A percentile compares a stretch with the other conserved stretches of the same genome.
Evolutionary conservation across 352 stramenopile genomes (phyloP).

Genomic region (Pythium monospermum): DNA sequence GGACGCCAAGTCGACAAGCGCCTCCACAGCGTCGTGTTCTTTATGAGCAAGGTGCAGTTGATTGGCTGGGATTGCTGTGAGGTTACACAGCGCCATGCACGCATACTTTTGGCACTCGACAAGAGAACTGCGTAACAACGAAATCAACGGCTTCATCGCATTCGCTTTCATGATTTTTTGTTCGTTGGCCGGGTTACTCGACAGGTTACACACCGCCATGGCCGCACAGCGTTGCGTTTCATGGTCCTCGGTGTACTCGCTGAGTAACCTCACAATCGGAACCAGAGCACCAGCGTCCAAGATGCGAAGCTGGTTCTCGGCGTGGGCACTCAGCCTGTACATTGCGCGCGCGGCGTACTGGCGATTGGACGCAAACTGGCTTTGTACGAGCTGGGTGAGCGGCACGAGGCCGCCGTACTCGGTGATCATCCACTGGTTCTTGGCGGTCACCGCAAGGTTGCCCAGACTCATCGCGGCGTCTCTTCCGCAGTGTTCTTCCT

Average conservation of each 20-base stretch:
- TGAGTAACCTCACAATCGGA: slow-evolving; percentile 66
- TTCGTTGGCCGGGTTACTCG: slow-evolving; percentile 66
- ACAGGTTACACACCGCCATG: slow-evolving; percentile 87
- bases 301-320: slow-evolving; percentile 86
- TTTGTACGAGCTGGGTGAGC: slow-evolving; percentile 76
- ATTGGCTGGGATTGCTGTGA: slow-evolving; percentile 89
- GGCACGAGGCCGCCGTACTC: slow-evolving; percentile 80
- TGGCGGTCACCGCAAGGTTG: slow-evolving; percentile 89
- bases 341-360: slow-evolving; percentile 85
- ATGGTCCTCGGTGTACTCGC: slow-evolving; percentile 29
- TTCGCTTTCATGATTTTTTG: slow-evolving; percentile 75
- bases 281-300: slow-evolving; percentile 78
- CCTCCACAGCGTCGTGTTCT: slow-evolving; percentile 58
- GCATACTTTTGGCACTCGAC: slow-evolving; percentile 79
- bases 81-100: slow-evolving; percentile 94
- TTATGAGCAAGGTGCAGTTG: slow-evolving; percentile 83
- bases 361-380: slow-evolving; percentile 59
- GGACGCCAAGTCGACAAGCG: slow-evolving; percentile 76
- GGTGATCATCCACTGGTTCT: slow-evolving; percentile 89
- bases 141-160: slow-evolving; percentile 60
- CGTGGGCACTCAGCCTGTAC: slow-evolving; percentile 83
- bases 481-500: slow-evolving; percentile 84
- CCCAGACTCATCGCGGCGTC: slow-evolving; percentile 91
- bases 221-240: slow-evolving; percentile 74
- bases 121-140: slow-evolving; percentile 39